These are phyloP conservation scores for Scheffersomyces spartinae DNA, from an alignment of 805 yeast species.

Conservation along the genomic window DNA sequence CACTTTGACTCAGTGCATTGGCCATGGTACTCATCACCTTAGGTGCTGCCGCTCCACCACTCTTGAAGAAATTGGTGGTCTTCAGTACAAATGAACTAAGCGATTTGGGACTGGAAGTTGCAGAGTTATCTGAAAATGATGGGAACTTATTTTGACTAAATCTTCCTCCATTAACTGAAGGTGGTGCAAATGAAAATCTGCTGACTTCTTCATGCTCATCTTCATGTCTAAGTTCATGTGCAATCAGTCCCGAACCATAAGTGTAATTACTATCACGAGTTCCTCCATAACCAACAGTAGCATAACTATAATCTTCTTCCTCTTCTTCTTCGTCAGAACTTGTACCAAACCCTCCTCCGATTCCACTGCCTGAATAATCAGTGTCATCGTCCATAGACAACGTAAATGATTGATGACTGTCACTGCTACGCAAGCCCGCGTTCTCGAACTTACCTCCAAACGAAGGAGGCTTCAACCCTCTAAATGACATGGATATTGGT, in stretches of 20 bases:
- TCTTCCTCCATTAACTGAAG: conserved; percentile 8
- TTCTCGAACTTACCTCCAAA: conserved; percentile 27
- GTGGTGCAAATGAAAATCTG: too few relatives aligned
- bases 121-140: conserved; percentile 14
- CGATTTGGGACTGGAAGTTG: conserved; percentile 20
- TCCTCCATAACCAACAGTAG: too few relatives aligned
- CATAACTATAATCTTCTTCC: too few relatives aligned
- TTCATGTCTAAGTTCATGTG: too few relatives aligned
- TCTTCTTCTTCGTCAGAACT: conserved; percentile 15
- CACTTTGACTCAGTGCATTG: conserved; percentile 25
- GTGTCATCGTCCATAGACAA: conserved; percentile 20
- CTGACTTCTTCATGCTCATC: conserved; percentile 13
- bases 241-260: too few relatives aligned
- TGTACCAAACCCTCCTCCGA: conserved; percentile 29
- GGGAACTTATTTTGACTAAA: conserved; percentile 22
- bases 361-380: conserved; percentile 15
- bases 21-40: too few relatives aligned
- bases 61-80: conserved; percentile 2
- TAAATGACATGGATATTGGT: conserved; percentile 44
- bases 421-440: conserved; percentile 19
- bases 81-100: conserved; percentile 12
- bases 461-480: conserved; percentile 51
- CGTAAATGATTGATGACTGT: conserved; percentile 32
- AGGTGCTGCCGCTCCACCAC: too few relatives aligned
- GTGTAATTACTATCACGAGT: too few relatives aligned